These are phyloP conservation scores for Clavispora vitiphila DNA, from an alignment of 805 yeast genomes.

Conservation along the genomic window DNA sequence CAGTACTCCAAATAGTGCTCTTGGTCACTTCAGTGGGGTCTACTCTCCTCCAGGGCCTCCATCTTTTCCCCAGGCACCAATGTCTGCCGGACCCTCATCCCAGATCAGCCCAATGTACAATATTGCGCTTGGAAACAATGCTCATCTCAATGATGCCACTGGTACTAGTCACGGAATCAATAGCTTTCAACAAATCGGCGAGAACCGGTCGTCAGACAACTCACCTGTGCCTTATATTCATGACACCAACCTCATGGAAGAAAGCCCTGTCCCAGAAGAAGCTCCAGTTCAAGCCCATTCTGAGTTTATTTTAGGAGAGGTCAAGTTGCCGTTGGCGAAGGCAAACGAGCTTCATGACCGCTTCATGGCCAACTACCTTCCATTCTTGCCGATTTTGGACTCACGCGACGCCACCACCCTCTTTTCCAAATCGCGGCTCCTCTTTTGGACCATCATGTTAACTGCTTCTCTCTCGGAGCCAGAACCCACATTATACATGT, in stretches of 20 bases:
- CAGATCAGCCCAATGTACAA: slow-evolving; percentile 2
- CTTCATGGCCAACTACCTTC: slow-evolving; percentile 63
- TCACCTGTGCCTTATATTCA: slow-evolving; percentile 17
- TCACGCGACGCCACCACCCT: slow-evolving; percentile 69
- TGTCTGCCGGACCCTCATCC: background rate
- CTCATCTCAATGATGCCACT: slow-evolving; percentile 9
- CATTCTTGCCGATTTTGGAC: slow-evolving; percentile 74
- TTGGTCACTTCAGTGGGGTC: slow-evolving; percentile 14
- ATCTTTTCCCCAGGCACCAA: background rate
- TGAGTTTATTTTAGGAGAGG: slow-evolving; percentile 75
- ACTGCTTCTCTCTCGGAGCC: slow-evolving; percentile 86
- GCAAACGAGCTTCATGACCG: slow-evolving; percentile 70
- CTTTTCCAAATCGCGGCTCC: slow-evolving; percentile 73
- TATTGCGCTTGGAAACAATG: slow-evolving; percentile 14
- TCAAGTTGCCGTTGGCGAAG: slow-evolving; percentile 55
- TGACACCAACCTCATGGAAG: slow-evolving; percentile 7
- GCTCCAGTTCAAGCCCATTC: slow-evolving; percentile 30
- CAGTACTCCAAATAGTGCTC: slow-evolving; percentile 9
- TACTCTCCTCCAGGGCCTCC: background rate
- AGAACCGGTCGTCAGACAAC: slow-evolving; percentile 24
- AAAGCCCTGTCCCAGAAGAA: slow-evolving; percentile 1
- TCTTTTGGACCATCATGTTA: slow-evolving; percentile 87
- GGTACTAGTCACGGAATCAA: slow-evolving; percentile 10
- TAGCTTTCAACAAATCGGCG: slow-evolving; percentile 17
- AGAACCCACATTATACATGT: slow-evolving; percentile 74